phyloP scores from a whole-genome alignment of 768 basidiomycete species.

The Serendipita vermifera region DNA sequence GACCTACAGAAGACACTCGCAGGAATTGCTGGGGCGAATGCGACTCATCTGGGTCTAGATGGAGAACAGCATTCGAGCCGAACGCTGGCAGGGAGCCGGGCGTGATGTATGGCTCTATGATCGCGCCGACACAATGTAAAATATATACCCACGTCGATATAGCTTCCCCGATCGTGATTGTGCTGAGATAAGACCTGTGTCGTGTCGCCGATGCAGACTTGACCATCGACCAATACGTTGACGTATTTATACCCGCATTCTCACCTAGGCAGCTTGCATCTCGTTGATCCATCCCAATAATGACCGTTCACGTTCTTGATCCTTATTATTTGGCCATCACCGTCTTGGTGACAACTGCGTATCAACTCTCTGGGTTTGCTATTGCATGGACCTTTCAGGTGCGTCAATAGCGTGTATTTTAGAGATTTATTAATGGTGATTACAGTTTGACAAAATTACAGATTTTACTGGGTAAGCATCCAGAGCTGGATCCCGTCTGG shows the following conservation, averaged over 20 bases:
- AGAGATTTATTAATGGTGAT: background rate
- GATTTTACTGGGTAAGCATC: conserved; percentile 45
- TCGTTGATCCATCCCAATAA: conserved; percentile 22
- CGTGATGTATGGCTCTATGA: too few species aligned
- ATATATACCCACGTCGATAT: too few species aligned
- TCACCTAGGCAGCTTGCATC: too few species aligned
- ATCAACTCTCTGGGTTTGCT: conserved; percentile 47
- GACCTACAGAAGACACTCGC: conserved; percentile 81
- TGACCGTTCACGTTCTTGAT: conserved; percentile 36
- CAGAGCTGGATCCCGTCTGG: conserved; percentile 14
- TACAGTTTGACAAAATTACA: conserved; percentile 57
- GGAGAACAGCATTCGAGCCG: conserved; percentile 3
- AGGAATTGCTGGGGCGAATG: conserved; percentile 44
- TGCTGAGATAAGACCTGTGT: too few species aligned
- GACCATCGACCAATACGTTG: too few species aligned
- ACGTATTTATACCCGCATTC: too few species aligned
- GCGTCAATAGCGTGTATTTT: background rate
- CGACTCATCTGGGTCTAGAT: conserved; percentile 9
- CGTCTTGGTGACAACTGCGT: conserved; percentile 39
- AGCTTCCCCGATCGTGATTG: too few species aligned
- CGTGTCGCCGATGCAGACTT: too few species aligned
- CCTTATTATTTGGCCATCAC: conserved; percentile 38
- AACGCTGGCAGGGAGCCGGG: background rate
- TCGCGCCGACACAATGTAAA: too few species aligned
- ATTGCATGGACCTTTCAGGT: conserved; percentile 52